phyloP scores from a whole-genome alignment of 73 alveolate species.

The Paramecium biaurelia region DNA sequence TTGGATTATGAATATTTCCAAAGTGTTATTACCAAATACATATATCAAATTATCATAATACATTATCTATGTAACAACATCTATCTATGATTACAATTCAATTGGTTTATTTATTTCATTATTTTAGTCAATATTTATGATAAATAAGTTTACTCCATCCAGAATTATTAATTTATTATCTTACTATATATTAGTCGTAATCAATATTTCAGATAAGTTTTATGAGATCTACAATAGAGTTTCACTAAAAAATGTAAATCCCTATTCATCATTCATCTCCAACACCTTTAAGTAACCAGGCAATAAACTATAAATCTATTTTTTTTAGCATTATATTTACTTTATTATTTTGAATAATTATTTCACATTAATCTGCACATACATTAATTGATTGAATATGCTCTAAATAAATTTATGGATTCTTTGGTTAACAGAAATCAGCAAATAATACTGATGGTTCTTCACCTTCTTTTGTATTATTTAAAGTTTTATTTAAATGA shows the following conservation, averaged over 20 bases:
- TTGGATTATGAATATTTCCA: background rate
- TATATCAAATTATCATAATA: background rate
- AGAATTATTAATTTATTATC: background rate
- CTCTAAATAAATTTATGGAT: background rate
- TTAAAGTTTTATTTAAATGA: background rate
- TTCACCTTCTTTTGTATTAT: background rate
- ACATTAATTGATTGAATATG: background rate
- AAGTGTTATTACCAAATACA: background rate
- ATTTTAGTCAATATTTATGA: background rate
- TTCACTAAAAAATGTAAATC: background rate
- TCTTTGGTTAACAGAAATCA: conserved; percentile 19
- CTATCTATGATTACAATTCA: background rate
- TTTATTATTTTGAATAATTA: background rate
- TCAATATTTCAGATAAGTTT: background rate
- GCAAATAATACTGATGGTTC: background rate
- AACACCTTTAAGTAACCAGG: conserved; percentile 31
- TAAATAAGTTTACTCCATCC: background rate
- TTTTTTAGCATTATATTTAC: background rate
- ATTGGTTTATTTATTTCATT: background rate
- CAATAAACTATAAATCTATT: background rate
- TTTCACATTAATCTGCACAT: conserved; percentile 8
- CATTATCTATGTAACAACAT: background rate
- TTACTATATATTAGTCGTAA: background rate
- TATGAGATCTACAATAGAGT: background rate
- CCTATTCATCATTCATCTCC: conserved; percentile 1